Base-by-base conservation (phyloP, 805 yeast genomes). In the Candida yuanshanica region DNA sequence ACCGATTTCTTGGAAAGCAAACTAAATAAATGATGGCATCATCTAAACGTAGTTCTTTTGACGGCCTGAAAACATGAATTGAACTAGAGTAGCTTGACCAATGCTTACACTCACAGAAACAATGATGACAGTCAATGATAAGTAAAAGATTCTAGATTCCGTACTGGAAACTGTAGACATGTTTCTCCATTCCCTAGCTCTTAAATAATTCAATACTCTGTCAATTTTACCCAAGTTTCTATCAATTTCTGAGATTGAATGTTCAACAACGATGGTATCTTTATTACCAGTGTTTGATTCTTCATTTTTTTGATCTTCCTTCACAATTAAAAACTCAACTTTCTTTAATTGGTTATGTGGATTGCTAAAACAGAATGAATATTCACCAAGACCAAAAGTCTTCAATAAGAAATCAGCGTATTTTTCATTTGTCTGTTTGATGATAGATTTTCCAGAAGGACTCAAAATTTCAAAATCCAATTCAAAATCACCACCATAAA, bases 131-230 rank as follows among this genome's bases (percentile, higher is more conserved):
- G 78, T 64, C 40, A 85, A 65, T 35, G 90, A 79, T 56, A 85
- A 76, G 75, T 82, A 86, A 58, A 83, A 81, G 45, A 87, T 74
- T 59, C 95, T 79, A 16, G 81, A 68, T 56, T 82, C 86, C 24
- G 95, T 87, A 38, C 87, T 77, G 62, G 72, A 72, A 48, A 87
- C 96, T 33, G 96, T 87, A 38, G 91, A 84, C 76, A 89, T 93
- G 68, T 93, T 93, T 72, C 99, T 81, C 77, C 87, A 84, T 70
- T 90, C 95, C 70, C 99, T 84, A 14, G 97, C 89, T 71, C 89
- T 88, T 68, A 91, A 80, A 64, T 93, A 88, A 57, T 83, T 87
- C 64, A 91, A 68, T 65, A 77, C 66, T 58, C 73, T 75, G 50
- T 68, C 72, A 48, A 78, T 72, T 46, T 74, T 79, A 50, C 73